phyloP scores from a whole-genome alignment of 75 land plant species.

The Pinus albicaulis region DNA sequence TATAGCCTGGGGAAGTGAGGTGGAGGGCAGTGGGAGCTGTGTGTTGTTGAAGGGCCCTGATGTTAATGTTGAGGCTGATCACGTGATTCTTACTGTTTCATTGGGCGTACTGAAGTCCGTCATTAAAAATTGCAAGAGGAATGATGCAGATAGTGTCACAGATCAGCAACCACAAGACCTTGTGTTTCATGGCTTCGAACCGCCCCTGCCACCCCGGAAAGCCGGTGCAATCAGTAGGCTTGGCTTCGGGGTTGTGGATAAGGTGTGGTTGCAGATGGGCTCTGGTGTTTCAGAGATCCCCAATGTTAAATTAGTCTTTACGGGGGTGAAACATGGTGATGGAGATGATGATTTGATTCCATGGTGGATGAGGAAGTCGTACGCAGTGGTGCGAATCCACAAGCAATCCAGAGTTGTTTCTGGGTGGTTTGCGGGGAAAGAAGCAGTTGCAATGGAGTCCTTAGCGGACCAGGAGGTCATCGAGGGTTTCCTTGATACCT shows the following conservation, averaged over 20 bases:
- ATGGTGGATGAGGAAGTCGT: constrained; percentile 25
- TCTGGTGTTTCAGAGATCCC: constrained; percentile 4
- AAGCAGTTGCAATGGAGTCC: constrained; percentile 28
- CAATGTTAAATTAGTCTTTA: constrained; percentile 12
- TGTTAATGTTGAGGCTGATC: constrained; percentile 17
- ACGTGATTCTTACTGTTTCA: constrained; percentile 34
- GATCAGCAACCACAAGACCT: background rate
- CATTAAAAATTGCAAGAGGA: constrained; percentile 7
- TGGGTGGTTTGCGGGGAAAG: constrained; percentile 28
- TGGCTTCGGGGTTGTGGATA: constrained; percentile 41
- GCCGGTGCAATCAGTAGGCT: constrained; percentile 23
- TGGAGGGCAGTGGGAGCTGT: background rate
- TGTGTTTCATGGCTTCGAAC: constrained; percentile 14
- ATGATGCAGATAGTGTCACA: constrained; percentile 7
- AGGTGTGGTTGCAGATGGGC: constrained; percentile 16
- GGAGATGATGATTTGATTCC: constrained; percentile 9
- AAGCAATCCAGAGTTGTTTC: constrained; percentile 14
- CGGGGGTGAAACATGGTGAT: background rate
- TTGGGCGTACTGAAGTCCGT: constrained; percentile 25
- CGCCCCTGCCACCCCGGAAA: constrained; percentile 25
- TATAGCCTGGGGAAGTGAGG: constrained; percentile 17
- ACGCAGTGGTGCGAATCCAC: constrained; percentile 22
- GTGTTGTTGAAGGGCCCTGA: background rate
- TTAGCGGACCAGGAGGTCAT: constrained; percentile 20
- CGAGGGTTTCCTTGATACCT: constrained; percentile 17